Conservation (phyloP, 345 rosid genomes). For the Eucalyptus tenuipes region DNA sequence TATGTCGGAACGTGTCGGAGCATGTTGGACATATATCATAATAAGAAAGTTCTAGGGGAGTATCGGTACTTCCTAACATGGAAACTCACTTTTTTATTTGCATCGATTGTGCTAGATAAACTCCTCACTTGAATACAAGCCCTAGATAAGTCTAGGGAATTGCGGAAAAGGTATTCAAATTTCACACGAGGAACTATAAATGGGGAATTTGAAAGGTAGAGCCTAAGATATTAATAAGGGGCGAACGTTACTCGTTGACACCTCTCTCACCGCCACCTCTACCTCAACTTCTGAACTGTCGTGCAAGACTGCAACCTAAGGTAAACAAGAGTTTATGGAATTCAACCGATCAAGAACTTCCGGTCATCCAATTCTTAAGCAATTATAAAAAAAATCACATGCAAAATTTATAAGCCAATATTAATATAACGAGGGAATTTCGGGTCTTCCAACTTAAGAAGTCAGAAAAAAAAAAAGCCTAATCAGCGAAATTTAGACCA, state of each 20-base stretch:
- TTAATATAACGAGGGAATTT: not conserved
- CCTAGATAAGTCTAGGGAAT: not conserved
- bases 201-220: not conserved
- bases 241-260: not conserved
- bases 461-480: too few species aligned
- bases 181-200: too few species aligned
- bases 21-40: too few species aligned
- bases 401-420: not conserved
- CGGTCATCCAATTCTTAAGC: not conserved
- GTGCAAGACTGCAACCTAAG: not conserved
- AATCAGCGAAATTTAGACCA: not conserved
- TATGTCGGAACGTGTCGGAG: rapidly evolving
- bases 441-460: not conserved
- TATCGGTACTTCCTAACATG: too few species aligned
- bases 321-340: not conserved
- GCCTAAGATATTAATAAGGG: not conserved
- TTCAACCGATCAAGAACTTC: not conserved
- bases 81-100: too few species aligned
- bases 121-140: not conserved
- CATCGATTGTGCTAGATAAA: too few species aligned
- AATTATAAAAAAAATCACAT: not conserved
- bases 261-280: not conserved
- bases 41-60: too few species aligned
- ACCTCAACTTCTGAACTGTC: not conserved
- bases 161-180: not conserved